phyloP scores from a whole-genome alignment of 2,329 filamentous ascomycete species.

The Cercospora zeae-maydis region DNA sequence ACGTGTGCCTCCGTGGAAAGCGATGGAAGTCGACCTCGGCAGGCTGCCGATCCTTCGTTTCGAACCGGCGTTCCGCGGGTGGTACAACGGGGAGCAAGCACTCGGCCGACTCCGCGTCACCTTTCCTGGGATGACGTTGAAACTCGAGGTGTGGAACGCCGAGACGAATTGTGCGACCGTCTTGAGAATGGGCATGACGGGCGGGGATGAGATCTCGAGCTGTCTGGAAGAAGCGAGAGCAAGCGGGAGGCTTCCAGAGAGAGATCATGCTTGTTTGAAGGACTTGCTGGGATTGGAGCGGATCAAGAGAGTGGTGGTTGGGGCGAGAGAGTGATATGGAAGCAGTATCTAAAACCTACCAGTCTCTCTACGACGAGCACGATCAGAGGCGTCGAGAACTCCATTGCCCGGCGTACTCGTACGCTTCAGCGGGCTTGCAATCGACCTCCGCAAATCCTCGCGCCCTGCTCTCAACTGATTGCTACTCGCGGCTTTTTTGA shows the following conservation, averaged over 20 bases:
- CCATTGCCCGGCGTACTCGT: conserved; percentile 39
- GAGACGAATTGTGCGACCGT: background rate
- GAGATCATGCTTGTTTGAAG: conserved; percentile 6
- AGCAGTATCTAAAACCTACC: conserved; percentile 26
- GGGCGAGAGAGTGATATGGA: background rate
- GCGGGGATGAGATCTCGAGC: background rate
- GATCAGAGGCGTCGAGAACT: conserved; percentile 16
- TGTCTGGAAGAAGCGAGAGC: background rate
- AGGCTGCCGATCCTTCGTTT: background rate
- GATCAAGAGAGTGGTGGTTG: background rate
- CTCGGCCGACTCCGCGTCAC: background rate
- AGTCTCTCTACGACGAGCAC: conserved; percentile 27
- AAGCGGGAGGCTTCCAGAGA: background rate
- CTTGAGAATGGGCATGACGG: background rate
- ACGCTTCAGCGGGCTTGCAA: conserved; percentile 45
- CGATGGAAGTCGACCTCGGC: background rate
- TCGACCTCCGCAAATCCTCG: conserved; percentile 22
- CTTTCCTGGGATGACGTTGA: background rate
- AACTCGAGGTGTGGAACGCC: background rate
- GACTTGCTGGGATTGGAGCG: background rate
- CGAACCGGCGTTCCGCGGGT: background rate
- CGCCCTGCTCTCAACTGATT: conserved; percentile 43
- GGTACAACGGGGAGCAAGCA: conserved; percentile 5
- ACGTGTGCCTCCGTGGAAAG: background rate
- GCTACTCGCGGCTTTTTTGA: conserved; percentile 71